A percentile compares a stretch with the other conserved stretches of the same genome.
Conservation (phyloP, 2,329 filamentous ascomycete genomes). For the Blastomyces silverae region DNA sequence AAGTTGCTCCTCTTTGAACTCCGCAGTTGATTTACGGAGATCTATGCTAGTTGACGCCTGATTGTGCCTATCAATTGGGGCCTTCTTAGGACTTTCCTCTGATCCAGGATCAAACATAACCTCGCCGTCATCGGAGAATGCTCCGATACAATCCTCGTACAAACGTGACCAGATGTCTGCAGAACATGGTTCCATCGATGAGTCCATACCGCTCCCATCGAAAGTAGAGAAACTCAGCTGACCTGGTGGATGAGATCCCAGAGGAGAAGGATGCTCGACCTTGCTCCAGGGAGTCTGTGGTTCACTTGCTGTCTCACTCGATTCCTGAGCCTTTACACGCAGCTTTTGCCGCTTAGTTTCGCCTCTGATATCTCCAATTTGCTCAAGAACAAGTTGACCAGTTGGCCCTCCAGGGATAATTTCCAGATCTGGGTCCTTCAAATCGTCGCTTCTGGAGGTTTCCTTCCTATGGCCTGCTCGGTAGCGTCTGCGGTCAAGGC, state of each 20-base stretch:
- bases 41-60: constrained; percentile 13
- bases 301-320: background rate
- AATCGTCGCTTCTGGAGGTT: constrained; percentile 17
- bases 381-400: constrained; percentile 17
- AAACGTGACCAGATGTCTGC: constrained; percentile 14
- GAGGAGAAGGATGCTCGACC: background rate
- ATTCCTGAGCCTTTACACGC: background rate
- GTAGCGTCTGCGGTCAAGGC: constrained; percentile 18
- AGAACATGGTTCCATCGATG: background rate
- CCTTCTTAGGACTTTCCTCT: background rate
- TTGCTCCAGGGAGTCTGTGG: background rate
- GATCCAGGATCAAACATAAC: background rate
- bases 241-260: background rate
- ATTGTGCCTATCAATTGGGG: background rate
- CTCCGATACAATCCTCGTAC: constrained; percentile 14
- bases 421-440: constrained; percentile 21
- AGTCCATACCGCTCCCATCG: constrained; percentile 3
- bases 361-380: constrained; percentile 19
- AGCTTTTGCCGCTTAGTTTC: constrained; percentile 16
- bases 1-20: constrained; percentile 17
- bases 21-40: constrained; percentile 17
- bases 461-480: constrained; percentile 20
- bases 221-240: background rate
- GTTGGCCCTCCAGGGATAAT: constrained; percentile 16
- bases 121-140: constrained; percentile 4